These are phyloP conservation scores for Anacardium occidentale DNA, from an alignment of 345 rosid species.

Conservation along the genomic window DNA sequence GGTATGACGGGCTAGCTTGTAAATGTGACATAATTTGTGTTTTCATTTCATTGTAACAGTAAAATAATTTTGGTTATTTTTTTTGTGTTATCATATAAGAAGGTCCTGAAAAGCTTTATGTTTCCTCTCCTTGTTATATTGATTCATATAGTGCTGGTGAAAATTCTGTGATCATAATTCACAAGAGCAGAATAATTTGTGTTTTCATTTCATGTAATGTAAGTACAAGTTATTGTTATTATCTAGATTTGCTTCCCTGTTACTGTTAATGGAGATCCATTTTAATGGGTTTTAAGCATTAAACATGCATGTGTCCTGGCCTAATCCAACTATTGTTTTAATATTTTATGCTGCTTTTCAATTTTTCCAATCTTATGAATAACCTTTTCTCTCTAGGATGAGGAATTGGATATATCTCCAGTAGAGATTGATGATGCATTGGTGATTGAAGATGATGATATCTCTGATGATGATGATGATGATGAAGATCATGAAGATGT, in stretches of 20 bases:
- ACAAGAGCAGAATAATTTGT: too few species aligned
- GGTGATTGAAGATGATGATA: conserved; percentile 97
- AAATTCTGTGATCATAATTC: not conserved
- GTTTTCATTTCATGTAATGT: too few species aligned
- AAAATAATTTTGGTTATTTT: too few species aligned
- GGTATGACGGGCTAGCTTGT: not conserved
- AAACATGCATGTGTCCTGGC: conserved; percentile 27
- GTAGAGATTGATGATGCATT: conserved; percentile 91
- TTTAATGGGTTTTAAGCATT: not conserved
- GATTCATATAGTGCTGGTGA: not conserved
- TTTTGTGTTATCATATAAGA: not conserved
- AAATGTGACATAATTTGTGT: not conserved
- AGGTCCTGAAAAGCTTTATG: not conserved
- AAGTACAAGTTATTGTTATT: not conserved
- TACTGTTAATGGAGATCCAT: not conserved
- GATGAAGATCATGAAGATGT: conserved; percentile 94
- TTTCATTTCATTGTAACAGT: not conserved
- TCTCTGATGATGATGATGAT: conserved; percentile 84
- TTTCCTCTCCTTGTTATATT: not conserved
- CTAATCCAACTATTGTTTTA: not conserved
- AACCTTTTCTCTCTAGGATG: conserved; percentile 55
- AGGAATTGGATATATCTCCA: conserved; percentile 83
- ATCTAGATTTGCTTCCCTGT: not conserved
- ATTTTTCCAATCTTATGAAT: not conserved
- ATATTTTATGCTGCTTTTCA: not conserved